Conservation (phyloP, 2,329 filamentous ascomycete genomes). For the Allantophomopsis cytisporea region DNA sequence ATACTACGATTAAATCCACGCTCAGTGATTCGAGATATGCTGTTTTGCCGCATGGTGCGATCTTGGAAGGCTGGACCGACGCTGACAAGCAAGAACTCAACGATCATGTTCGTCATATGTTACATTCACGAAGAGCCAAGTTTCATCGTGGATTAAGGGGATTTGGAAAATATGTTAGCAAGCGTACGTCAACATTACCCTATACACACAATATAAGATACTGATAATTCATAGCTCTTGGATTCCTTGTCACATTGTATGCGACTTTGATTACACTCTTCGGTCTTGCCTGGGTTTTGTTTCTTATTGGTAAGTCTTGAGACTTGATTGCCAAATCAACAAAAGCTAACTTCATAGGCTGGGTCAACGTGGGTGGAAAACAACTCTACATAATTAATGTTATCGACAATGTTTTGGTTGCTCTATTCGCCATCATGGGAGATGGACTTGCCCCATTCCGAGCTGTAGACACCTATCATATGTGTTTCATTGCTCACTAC, state of each 20-base stretch:
- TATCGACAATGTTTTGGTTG: constrained; percentile 59
- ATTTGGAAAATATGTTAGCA: constrained; percentile 65
- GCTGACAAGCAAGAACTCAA: constrained; percentile 67
- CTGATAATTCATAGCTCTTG: constrained; percentile 38
- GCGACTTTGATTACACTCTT: constrained; percentile 74
- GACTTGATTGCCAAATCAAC: constrained; percentile 17
- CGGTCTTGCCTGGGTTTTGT: constrained; percentile 80
- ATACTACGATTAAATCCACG: constrained; percentile 51
- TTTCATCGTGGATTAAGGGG: constrained; percentile 71
- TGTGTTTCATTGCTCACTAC: constrained; percentile 62
- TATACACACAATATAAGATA: not conserved
- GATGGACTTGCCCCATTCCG: constrained; percentile 64
- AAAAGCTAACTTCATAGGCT: constrained; percentile 19
- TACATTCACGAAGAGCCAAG: constrained; percentile 67
- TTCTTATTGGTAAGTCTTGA: constrained; percentile 50
- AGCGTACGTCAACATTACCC: constrained; percentile 34
- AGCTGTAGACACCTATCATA: constrained; percentile 73
- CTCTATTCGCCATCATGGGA: constrained; percentile 56
- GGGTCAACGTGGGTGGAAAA: constrained; percentile 68
- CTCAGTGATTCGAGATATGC: constrained; percentile 63
- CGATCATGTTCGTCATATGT: constrained; percentile 76
- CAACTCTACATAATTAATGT: constrained; percentile 58
- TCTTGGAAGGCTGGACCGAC: constrained; percentile 59
- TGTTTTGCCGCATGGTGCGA: constrained; percentile 61
- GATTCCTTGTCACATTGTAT: constrained; percentile 75